Evolutionary conservation across 116 monocot genomes (phyloP).

Genomic region (Phalaenopsis hybrid): DNA sequence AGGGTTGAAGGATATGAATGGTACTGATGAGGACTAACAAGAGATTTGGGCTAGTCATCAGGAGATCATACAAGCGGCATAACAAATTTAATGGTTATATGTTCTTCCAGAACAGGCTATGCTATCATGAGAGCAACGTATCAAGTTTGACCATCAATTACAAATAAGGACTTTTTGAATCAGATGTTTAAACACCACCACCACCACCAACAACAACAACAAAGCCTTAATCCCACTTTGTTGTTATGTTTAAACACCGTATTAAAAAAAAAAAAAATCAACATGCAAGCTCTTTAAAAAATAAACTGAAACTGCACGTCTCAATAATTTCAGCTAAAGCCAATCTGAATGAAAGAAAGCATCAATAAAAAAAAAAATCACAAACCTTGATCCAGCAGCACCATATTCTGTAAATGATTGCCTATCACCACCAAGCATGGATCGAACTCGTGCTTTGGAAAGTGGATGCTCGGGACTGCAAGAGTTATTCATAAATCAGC

Average conservation of each 20-base stretch:
- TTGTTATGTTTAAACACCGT: background rate
- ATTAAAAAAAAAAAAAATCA: background rate
- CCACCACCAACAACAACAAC: too few species aligned
- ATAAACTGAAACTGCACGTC: background rate
- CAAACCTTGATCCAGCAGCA: constrained; percentile 70
- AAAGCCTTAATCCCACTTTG: too few species aligned
- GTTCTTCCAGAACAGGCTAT: too few species aligned
- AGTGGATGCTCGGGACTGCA: constrained; percentile 93
- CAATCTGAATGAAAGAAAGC: background rate
- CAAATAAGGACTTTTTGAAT: too few species aligned
- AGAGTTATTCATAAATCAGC: constrained; percentile 4
- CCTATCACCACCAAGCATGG: constrained; percentile 79
- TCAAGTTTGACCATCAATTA: too few species aligned
- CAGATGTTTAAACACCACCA: too few species aligned
- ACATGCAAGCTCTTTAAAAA: background rate
- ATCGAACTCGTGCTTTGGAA: constrained; percentile 49
- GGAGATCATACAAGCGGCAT: too few species aligned
- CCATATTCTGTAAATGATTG: constrained; percentile 59
- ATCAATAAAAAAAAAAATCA: background rate
- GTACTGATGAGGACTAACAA: too few species aligned
- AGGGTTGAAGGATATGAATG: too few species aligned
- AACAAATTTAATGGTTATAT: too few species aligned
- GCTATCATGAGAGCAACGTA: too few species aligned
- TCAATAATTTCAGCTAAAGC: background rate
- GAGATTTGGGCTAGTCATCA: too few species aligned